Evolutionary conservation across 2,329 filamentous ascomycete species (phyloP), one percentile per base, ranked within the genome.

Genomic region (Calonectria honghensis): DNA sequence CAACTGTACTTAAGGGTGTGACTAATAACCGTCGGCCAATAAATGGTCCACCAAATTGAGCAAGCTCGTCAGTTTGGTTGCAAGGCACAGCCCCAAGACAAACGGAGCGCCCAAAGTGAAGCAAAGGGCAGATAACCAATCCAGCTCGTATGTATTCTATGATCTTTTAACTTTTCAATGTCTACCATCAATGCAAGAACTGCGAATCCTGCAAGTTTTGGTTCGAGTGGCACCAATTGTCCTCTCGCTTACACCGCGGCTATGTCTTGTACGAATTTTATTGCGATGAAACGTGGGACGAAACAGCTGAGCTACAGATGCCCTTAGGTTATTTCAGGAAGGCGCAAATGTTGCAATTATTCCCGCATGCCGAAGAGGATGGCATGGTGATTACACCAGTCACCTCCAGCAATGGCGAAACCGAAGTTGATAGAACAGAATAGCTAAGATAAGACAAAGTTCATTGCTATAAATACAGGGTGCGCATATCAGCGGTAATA

Each of bases 321-420:
- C 41, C 41, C 6, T 7, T 18, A 45, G 18, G 6, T 3, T 9
- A 45, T 10, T 3, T 18, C 18, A 2, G 6, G 41, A 45, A 45
- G 41, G 41, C 2, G 6, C 41, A 20, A 45, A 20, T n/a, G 0
- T 45, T 45, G 18, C 41, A n/a, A n/a, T 20, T 20, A 6, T 45
- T 45, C 41, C 41, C 41, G 7, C 18, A 20, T 7, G 39, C 18
- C 39, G 18, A 41, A 16, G 16, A 41, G 39, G 6, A 41, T 41
- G 39, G 20, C 20, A 16, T 41, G 39, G 59, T n/a, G 11, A 27
- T 29, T 67, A 45, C 24, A 70, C 67, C 54, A 18, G 61, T 14
- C 54, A 41, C 24, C 27, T 69, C 45, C 14, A 0, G 27, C 11
- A 24, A 13, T 9, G 2, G n/a, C 1, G 24, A 48, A 24, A 1